Percentiles rank a stretch among this genome's conserved stretches.
Evolutionary conservation across 495 filamentous ascomycete genomes (phyloP).

Genomic region (Sordaria brevicollis): DNA sequence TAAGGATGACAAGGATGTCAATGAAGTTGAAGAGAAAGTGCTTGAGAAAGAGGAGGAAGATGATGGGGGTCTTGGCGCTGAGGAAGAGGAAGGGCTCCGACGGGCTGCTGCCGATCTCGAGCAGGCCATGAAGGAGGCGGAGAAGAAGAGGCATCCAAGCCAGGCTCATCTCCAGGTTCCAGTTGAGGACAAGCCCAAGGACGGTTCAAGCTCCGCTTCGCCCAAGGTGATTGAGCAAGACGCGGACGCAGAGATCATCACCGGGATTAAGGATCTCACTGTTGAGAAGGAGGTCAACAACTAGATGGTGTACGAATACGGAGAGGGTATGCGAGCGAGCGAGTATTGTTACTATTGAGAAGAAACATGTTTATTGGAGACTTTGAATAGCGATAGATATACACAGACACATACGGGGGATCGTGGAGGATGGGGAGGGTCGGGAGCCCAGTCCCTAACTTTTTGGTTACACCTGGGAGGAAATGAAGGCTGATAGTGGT

Average conservation of each 20-base stretch:
- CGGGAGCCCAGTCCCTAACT: background rate
- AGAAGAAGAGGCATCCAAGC: background rate
- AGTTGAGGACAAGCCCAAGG: background rate
- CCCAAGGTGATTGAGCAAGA: slow-evolving; percentile 20
- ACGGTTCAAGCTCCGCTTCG: slow-evolving; percentile 2
- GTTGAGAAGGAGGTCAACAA: slow-evolving; percentile 22
- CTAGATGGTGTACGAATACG: background rate
- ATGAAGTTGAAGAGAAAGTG: background rate
- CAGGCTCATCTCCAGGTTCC: background rate
- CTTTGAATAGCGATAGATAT: background rate
- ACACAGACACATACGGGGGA: background rate
- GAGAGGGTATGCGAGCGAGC: background rate
- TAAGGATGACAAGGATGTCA: background rate
- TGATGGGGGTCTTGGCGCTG: background rate
- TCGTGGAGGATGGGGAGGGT: background rate
- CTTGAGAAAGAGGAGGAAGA: too few species aligned
- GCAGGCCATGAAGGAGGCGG: background rate
- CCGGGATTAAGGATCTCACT: slow-evolving; percentile 34
- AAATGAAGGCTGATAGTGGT: background rate
- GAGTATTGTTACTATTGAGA: background rate
- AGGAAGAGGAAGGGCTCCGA: background rate
- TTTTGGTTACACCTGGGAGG: background rate
- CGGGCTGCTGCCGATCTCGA: background rate
- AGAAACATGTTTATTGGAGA: background rate
- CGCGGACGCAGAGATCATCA: slow-evolving; percentile 38